Evolutionary conservation across 2,329 filamentous ascomycete genomes (phyloP), one percentile per base, ranked within the genome.

Genomic region (Monilinia polystroma): DNA sequence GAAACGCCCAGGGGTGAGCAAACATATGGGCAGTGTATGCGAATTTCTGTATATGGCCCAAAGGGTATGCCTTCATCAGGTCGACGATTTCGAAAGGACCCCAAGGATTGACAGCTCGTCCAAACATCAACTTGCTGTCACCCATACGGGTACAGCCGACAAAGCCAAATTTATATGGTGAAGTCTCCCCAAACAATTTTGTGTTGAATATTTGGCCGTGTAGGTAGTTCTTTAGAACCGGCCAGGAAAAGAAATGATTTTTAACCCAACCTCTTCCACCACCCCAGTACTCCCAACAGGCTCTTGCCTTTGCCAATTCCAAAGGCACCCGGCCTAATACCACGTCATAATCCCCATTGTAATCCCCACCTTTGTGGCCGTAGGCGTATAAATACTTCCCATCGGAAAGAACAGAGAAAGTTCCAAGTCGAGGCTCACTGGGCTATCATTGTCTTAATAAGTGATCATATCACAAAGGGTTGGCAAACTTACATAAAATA

Each of bases 181-280:
- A 68, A 12, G 32, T 26, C 14, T 49, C 43, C 26, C 70, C 71
- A 32, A 73, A 73, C 38, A 72, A 63, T 2, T 68, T 67, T 3
- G 69, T 72, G 20, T 45, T n/a, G 32, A 71, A 70, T 14, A 73
- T 67, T 38, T 70, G 68, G 3, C 72, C 71, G 45, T 72, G 71
- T 43, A 69, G 65, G 51, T 70, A 69, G 32, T 63, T 60, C 20
- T 47, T 56, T 8, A 72, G 65, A 3, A 72, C 52, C 16, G 68
- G 53, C n/a, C 43, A 41, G 18, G 47, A 52, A n/a, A 57, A 43
- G 16, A 38, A 35, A 20, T 70, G 63, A 3, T 67, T 43, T 7
- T 49, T 38, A 18, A 51, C 54, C 69, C 67, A 73, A 14, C 41
- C 49, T 10, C 23, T 66, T 18, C 67, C 65, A 26, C 59, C 67